These are phyloP conservation scores for Mycena vitilis DNA, from an alignment of 768 basidiomycete genomes.

Conservation along the genomic window DNA sequence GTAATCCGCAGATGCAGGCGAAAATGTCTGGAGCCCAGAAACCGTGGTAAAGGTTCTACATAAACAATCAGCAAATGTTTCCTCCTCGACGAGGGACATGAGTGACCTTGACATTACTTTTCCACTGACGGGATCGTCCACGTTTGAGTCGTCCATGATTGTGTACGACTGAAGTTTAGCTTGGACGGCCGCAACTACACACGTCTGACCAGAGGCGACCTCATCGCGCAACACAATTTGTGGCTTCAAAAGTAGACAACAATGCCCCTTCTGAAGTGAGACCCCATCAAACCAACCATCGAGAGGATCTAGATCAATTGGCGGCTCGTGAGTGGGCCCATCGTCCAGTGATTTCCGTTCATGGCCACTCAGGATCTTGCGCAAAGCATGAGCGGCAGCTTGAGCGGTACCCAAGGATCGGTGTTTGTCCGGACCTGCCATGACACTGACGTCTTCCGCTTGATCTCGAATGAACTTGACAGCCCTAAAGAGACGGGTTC, in stretches of 20 bases:
- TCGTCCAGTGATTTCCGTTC: constrained; percentile 60
- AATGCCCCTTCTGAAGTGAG: constrained; percentile 75
- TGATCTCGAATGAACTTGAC: constrained; percentile 91
- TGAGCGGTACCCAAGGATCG: constrained; percentile 63
- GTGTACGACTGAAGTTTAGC: constrained; percentile 82
- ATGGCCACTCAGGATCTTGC: constrained; percentile 72
- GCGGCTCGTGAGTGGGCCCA: constrained; percentile 45
- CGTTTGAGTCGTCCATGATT: constrained; percentile 83
- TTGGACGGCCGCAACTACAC: constrained; percentile 83
- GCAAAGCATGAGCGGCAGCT: constrained; percentile 73
- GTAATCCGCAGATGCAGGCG: constrained; percentile 64
- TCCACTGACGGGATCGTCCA: constrained; percentile 86
- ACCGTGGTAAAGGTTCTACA: constrained; percentile 81
- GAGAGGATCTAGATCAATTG: constrained; percentile 64
- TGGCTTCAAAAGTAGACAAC: constrained; percentile 90
- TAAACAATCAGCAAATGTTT: constrained; percentile 7
- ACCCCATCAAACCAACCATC: constrained; percentile 81
- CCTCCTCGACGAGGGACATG: neutral
- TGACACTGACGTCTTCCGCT: constrained; percentile 57
- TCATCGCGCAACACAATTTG: constrained; percentile 86
- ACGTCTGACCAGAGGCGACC: constrained; percentile 61
- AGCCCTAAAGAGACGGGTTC: constrained; percentile 57
- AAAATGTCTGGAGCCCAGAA: constrained; percentile 88
- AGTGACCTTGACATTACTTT: constrained; percentile 86
- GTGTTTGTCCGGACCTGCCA: constrained; percentile 42